A percentile compares a stretch with the other conserved stretches of the same genome.
phyloP scores from a whole-genome alignment of 1,139 yeast species.

The Zygoascus meyerae region DNA sequence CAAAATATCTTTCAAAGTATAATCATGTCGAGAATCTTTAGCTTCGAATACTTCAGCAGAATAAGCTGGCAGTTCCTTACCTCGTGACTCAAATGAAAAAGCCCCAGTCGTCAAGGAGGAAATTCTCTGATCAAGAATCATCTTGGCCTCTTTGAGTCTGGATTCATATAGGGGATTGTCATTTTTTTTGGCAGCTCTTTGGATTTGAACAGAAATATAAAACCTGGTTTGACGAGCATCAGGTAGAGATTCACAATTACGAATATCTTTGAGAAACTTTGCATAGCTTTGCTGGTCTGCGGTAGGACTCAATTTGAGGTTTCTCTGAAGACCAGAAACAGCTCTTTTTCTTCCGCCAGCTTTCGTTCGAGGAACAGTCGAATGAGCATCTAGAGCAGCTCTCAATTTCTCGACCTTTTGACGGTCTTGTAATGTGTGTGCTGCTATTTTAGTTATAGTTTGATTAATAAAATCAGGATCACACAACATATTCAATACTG shows the following conservation, averaged over 20 bases:
- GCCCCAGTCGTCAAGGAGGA: constrained; percentile 23
- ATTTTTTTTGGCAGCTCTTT: constrained; percentile 23
- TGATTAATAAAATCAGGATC: constrained; percentile 79
- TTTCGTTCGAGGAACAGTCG: constrained; percentile 27
- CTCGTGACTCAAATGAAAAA: not conserved
- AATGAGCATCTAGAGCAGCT: constrained; percentile 63
- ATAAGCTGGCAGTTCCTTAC: not conserved
- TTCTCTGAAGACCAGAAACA: constrained; percentile 6
- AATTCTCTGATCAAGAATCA: constrained; percentile 26
- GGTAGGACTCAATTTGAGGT: constrained; percentile 27
- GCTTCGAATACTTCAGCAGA: not conserved
- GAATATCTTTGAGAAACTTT: constrained; percentile 38
- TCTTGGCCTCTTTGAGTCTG: constrained; percentile 28
- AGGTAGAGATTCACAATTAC: constrained; percentile 33
- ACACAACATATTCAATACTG: constrained; percentile 50
- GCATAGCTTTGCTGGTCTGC: constrained; percentile 39
- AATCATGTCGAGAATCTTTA: constrained; percentile 29
- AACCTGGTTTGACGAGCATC: constrained; percentile 43
- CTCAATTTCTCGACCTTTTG: constrained; percentile 70
- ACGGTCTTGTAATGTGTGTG: constrained; percentile 65
- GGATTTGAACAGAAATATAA: constrained; percentile 39
- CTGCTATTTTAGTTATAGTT: constrained; percentile 53
- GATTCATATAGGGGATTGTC: constrained; percentile 21
- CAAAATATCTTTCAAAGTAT: constrained; percentile 39
- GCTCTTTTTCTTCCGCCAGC: constrained; percentile 1